Base-by-base conservation (phyloP, 331 rosid genomes). In the Dryas integrifolia region DNA sequence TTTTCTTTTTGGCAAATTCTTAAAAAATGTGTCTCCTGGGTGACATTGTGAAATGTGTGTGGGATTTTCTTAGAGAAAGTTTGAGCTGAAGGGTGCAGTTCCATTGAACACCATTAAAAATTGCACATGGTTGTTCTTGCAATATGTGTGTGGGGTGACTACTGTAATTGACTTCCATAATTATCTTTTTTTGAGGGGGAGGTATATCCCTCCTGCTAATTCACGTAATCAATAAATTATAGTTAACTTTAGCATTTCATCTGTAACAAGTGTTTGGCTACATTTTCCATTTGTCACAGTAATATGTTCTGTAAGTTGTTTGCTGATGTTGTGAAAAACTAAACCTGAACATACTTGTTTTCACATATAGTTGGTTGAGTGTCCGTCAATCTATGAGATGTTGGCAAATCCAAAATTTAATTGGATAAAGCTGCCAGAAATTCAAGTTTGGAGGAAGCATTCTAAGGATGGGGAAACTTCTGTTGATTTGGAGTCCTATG, bases 371-470 rank as follows among this genome's bases (percentile, higher is more conserved):
- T 77, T 93, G 84, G 89, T 93, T 40, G 98, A 87, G 82, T 93
- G 98, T 78, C 98, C 97, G 70, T 91, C 98, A 53, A 82, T 93
- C 80, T 93, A 93, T 76, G 98, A 93, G 84, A 89, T 93, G 98
- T 68, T 93, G 90, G 77, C 90, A 56, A 93, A 87, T 87, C 94
- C 97, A 44, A 79, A 83, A 55, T 91, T 82, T 86, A 77, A 81
- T 3, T 93, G 98, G 98, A 81, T 85, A 78, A 87, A 70, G 65
- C 78, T 67, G 65, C 98, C 98, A 30, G 83, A 84, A 83, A 89
- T 93, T 86, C 84, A 63, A 50, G 96, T 93, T 72, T 93, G 98
- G 98, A 82, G 83, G 75, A 91, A 87, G 80, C 86, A 68, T 65
- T 58, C 83, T 10, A 73, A 78, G 35, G 83, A 86, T 66, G 97